Base-by-base conservation (phyloP, 768 basidiomycete genomes). In the Roridomyces roridus region DNA sequence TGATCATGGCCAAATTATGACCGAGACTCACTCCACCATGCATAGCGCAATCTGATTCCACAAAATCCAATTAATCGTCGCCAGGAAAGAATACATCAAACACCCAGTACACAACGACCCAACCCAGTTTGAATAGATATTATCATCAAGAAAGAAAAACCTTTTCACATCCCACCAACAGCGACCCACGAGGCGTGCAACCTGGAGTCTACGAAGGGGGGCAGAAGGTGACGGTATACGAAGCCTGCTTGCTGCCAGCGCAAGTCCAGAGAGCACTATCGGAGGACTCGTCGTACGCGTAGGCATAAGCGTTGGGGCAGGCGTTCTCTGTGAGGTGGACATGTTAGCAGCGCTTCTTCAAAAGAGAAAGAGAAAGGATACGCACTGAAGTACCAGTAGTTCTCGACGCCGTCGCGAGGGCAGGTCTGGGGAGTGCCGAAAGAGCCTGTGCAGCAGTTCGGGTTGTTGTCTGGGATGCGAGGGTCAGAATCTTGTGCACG, bases 191-290 rank as follows among this genome's bases (percentile, higher is more conserved):
- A n/a, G n/a, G n/a, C n/a, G n/a, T n/a, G n/a, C n/a, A n/a, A n/a
- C n/a, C n/a, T n/a, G n/a, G 7, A 34, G 7, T 11, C 15, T 34
- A 34, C 3, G 11, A 11, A 8, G 31, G 4, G 15, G 31, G 31
- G 45, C 68, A 72, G 61, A 72, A 72, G 8, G 71, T 72, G 20
- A 72, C 34, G 2, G 71, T 70, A 34, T 69, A 73, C 15, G 64
- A 67, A 1, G 69, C 69, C 24, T 62, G 62, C 71, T 77, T 62
- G 50, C 11, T 42, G 31, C 64, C 63, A n/a, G 65, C 20, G 55
- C 72, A 84, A 1, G 74, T 79, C 70, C 72, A 82, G 28, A 83
- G 67, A 7, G 82, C 82, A 6, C 79, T 80, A 2, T 73, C 77
- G 57, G 71, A 74, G 28, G 67, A 61, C 65, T 82, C 80, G 58